Evolutionary conservation across 441 rosid species (phyloP), one percentile per base, ranked within the genome.

Genomic region (Aleurites moluccanus): DNA sequence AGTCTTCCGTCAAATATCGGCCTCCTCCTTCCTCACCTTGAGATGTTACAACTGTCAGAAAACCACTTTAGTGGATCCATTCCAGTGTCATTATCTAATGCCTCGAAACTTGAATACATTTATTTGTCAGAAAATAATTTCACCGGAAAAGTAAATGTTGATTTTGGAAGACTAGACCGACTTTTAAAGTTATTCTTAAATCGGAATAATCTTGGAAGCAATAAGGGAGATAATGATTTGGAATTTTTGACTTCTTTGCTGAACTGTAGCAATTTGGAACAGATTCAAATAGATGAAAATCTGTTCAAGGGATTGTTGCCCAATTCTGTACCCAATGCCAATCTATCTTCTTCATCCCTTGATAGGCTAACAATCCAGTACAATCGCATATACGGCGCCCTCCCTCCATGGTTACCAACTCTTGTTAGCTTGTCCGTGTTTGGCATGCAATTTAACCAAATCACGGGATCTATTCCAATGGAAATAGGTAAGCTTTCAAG

Each of bases 61-160:
- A 73, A 73, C 40, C n/a, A 45, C 0, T 62, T 73, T 33, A 49
- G 15, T 73, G 76, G 76, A 14, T 10, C 50, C 4, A 21, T 73
- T 30, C 76, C 76, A 13, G 40, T 15, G 15, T 73, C 83, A 33
- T 21, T 82, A 13, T 73, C 82, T 14, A 78, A 80, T 52, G 75
- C 71, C 38, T 33, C 83, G 0, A 70, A 73, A 8, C 21, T 82
- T 16, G 25, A 15, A 3, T 0, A 0, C 0, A 0, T 81, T 6
- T 42, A 44, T 71, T 10, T 62, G 14, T 20, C 38, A 27, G 0
- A 8, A 1, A 67, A 33, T 60, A 60, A 3, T 0, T 33, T 64
- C 74, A 56, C 45, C 0, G 82, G 80, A 53, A 42, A 53, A 67
- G 62, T 82, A 23, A 56, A 70, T 20, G 18, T 77, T 15, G 27